Percentiles rank a stretch among this genome's conserved stretches.
These are phyloP conservation scores for Silene uniflora DNA, from an alignment of 148 eudicot genomes.

Conservation along the genomic window DNA sequence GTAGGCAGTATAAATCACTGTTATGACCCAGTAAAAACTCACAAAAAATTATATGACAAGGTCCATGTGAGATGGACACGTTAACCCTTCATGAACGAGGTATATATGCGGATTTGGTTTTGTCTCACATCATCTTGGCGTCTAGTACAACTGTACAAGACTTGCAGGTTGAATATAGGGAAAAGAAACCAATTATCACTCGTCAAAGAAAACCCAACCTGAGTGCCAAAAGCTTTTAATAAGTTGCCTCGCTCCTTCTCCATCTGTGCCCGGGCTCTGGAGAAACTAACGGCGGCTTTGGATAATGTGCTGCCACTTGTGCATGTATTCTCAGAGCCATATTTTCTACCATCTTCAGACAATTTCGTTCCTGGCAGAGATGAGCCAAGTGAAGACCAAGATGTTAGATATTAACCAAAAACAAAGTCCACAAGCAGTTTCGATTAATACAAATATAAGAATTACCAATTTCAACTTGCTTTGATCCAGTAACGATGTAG, in stretches of 20 bases:
- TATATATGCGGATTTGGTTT: neutral
- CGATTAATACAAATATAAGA: neutral
- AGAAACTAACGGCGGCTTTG: conserved; percentile 81
- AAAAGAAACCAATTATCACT: neutral
- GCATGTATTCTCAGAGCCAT: conserved; percentile 92
- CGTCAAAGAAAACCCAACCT: conserved; percentile 43
- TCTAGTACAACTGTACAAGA: neutral
- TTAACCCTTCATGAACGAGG: neutral
- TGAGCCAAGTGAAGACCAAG: conserved; percentile 1
- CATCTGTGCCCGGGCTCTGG: conserved; percentile 86
- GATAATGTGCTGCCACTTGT: conserved; percentile 85
- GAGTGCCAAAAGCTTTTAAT: conserved; percentile 91
- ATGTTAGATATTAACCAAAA: conserved; percentile 11
- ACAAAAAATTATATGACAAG: too few species aligned
- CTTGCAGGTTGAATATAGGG: neutral
- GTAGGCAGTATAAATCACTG: too few species aligned
- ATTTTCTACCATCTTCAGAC: conserved; percentile 96
- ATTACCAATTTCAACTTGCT: conserved; percentile 93
- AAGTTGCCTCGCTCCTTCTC: conserved; percentile 93
- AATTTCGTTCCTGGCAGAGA: conserved; percentile 66
- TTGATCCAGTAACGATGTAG: conserved; percentile 91
- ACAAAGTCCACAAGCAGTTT: conserved; percentile 1
- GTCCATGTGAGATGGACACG: too few species aligned
- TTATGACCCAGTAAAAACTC: too few species aligned
- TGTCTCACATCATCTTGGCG: neutral